phyloP scores from a whole-genome alignment of 495 filamentous ascomycete genomes.

The Geoglossum glabrum region DNA sequence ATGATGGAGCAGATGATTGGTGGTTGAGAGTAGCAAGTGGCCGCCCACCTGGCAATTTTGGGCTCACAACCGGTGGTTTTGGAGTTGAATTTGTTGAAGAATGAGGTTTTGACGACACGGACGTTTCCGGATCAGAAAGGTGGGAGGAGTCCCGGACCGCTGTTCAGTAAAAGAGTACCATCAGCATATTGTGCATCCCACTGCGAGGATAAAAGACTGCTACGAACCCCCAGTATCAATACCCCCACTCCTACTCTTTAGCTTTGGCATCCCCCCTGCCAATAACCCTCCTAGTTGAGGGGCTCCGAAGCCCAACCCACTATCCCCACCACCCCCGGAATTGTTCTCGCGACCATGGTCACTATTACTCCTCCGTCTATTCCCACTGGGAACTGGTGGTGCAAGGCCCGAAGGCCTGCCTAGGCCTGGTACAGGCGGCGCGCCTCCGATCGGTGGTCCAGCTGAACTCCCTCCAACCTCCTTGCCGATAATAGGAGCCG shows the following conservation, averaged over 20 bases:
- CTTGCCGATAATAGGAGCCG: constrained; percentile 49
- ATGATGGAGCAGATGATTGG: constrained; percentile 25
- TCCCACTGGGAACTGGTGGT: constrained; percentile 46
- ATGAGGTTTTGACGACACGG: constrained; percentile 21
- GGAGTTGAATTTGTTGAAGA: constrained; percentile 22
- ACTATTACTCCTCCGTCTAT: constrained; percentile 63
- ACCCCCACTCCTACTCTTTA: constrained; percentile 69
- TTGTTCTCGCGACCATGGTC: constrained; percentile 60
- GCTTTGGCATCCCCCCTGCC: constrained; percentile 85
- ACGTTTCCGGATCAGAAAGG: constrained; percentile 57
- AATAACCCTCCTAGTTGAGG: constrained; percentile 81
- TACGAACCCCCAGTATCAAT: constrained; percentile 61
- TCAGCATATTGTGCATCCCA: background rate
- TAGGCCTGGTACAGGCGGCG: constrained; percentile 63
- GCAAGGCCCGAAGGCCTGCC: constrained; percentile 44
- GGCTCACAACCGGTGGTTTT: constrained; percentile 34
- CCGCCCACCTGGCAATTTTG: constrained; percentile 10
- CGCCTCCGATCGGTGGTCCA: constrained; percentile 42
- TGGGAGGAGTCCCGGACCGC: constrained; percentile 60
- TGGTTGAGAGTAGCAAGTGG: constrained; percentile 7
- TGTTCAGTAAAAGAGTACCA: constrained; percentile 17
- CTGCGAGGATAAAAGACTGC: background rate
- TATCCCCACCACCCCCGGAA: constrained; percentile 26
- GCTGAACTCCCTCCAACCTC: constrained; percentile 31
- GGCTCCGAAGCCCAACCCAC: constrained; percentile 30